Base-by-base conservation (phyloP, 352 stramenopile species). In the Globisporangium ultimum region DNA sequence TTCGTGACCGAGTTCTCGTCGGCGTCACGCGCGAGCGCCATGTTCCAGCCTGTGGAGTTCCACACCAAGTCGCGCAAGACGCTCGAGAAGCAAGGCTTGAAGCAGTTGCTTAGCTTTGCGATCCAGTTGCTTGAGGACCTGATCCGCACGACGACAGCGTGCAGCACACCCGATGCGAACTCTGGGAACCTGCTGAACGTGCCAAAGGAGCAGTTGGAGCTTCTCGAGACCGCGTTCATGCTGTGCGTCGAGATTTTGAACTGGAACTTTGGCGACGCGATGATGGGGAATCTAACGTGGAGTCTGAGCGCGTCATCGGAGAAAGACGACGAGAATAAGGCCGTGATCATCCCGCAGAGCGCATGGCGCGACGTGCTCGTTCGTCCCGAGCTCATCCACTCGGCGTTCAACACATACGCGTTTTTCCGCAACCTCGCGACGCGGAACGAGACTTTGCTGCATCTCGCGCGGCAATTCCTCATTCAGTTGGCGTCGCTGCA, bases 1-100 rank as follows among this genome's bases (percentile, higher is more conserved):
- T 91, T 95, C 40, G 81, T 93, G 52, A 91, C 82, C 48, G 86
- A 95, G 67, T 92, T 95, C 58, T 87, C 81, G 46, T 91, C 84
- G 3, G 79, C 80, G 11, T 95, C 86, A 1, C 71, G 80, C 46
- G 75, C 86, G 21, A 89, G 80, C 49, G 84, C 83, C 58, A 95
- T 93, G 86, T 67, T 72, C 52, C 86, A 93, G 60, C 86, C 86
- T 0, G 61, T 95, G 13, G 84, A 92, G 63, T 93, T 93, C 62
- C 84, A 95, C 64, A 93, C 80, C 34, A 83, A 88, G 54, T 81
- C 80, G 15, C 66, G 86, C 48, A 75, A 82, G 24, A 66, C 56
- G 34, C 64, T 94, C 48, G 80, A 90, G 53, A 77, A 84, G 34
- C 66, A 73, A 10, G 79, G 78, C 0, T 58, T 94, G 0, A 87